Evolutionary conservation across 805 yeast genomes (phyloP), one percentile per base, ranked within the genome.

Genomic region (Hanseniaspora guilliermondii): DNA sequence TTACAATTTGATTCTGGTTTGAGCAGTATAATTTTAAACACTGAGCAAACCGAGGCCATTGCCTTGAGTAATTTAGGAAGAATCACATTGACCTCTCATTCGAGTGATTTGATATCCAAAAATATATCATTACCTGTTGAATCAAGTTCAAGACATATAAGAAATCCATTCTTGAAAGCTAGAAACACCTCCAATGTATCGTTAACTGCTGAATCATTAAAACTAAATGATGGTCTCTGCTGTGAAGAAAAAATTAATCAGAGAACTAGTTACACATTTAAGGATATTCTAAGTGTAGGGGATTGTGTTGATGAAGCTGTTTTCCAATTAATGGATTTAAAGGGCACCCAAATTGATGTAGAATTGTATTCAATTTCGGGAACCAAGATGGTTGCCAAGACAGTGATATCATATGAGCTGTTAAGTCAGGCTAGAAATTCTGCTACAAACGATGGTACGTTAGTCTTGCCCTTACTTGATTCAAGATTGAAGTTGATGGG

Each of bases 321-420:
- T 5, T 91, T 91, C 70, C 96, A 89, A 67, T 79, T 89, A 7
- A 91, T 86, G 61, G 71, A 83, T 2, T 77, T 88, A 54, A 81
- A 85, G 16, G 78, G 82, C 24, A 87, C 88, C 62, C 72, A 80
- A 30, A 77, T 89, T 53, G 95, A 87, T 63, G 84, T 89, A 64
- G 97, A 93, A 66, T 77, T 93, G 12, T 89, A 83, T 67, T 97
- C 98, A 0, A 85, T 91, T 7, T 93, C 87, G 70, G 98, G 98
- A 24, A 88, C 97, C 0, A 77, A 95, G 58, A 71, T 91, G 54
- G 82, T 91, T 52, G 96, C 96, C 3, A 91, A 89, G 63, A 77
- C 97, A 0, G 80, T 94, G 0, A 72, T 88, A 53, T 57, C 69
- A 3, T 75, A 88, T 0, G 73, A 75, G 53, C 65, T 76, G 2